Conservation (phyloP, 2,329 filamentous ascomycete genomes). For the Ophiostoma angusticollis region DNA sequence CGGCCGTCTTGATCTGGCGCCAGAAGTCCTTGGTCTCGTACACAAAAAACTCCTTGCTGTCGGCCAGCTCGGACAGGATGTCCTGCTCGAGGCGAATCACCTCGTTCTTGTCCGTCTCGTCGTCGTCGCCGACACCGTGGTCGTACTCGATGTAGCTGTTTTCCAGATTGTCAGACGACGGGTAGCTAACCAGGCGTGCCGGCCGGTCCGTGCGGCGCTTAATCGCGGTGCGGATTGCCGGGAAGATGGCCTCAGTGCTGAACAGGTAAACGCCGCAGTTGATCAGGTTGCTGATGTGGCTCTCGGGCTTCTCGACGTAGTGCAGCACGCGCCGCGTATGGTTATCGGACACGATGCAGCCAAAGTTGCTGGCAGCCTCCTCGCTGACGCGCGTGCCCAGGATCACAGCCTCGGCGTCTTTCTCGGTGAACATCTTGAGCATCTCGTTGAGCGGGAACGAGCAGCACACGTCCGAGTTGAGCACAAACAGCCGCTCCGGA, state of each 20-base stretch:
- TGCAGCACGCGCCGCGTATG: slow-evolving; percentile 93
- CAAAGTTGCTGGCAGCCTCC: slow-evolving; percentile 89
- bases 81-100: slow-evolving; percentile 95
- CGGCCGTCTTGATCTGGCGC: slow-evolving; percentile 99
- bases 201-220: slow-evolving; percentile 89
- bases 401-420: slow-evolving; percentile 92
- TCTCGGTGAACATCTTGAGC: slow-evolving; percentile 87
- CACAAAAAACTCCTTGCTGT: slow-evolving; percentile 96
- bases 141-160: slow-evolving; percentile 35
- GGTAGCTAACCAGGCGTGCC: slow-evolving; percentile 75
- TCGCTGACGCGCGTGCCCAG: slow-evolving; percentile 83
- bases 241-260: slow-evolving; percentile 89
- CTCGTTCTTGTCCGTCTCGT: slow-evolving; percentile 64
- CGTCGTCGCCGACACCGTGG: slow-evolving; percentile 58
- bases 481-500: slow-evolving; percentile 89
- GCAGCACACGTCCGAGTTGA: slow-evolving; percentile 98
- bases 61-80: slow-evolving; percentile 86
- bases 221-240: slow-evolving; percentile 84
- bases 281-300: slow-evolving; percentile 94
- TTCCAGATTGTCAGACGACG: slow-evolving; percentile 86
- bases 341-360: slow-evolving; percentile 89
- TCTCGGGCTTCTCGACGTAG: slow-evolving; percentile 98
- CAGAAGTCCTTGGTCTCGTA: slow-evolving; percentile 99
- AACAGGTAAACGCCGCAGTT: slow-evolving; percentile 99
- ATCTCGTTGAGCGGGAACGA: slow-evolving; percentile 94